Evolutionary conservation across 805 yeast genomes (phyloP), one percentile per base, ranked within the genome.

Genomic region (Candida mattraensis): DNA sequence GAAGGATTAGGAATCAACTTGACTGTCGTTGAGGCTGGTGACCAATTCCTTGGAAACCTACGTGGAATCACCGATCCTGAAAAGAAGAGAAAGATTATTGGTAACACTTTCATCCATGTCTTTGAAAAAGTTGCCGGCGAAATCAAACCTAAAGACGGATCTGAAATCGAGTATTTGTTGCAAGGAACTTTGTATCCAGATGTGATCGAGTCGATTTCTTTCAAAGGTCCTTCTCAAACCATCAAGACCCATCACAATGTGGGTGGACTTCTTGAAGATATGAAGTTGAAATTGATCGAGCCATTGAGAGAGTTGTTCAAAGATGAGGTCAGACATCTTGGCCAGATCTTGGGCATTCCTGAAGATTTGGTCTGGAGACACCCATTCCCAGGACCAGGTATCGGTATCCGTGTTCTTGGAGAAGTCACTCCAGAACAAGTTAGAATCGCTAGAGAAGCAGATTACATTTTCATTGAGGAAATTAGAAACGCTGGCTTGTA

Each of bases 331-430:
- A 87, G 99, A 68, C 86, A 83, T 54, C 73, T 93, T 52, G 99
- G 99, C 68, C 87, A 87, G 71, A 69, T 93, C 35, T 70, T 93
- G 70, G 96, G 96, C 33, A 91, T 93, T 54, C 94, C 97, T 22
- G 93, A 87, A 60, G 98, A 93, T 54, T 76, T 93, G 53, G 98
- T 93, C 51, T 91, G 98, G 98, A 87, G 99, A 76, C 99, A 93
- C 64, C 99, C 99, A 39, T 93, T 93, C 95, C 99, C 99, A 56
- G 99, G 99, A 63, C 99, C 99, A 63, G 99, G 99, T 72, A 85
- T 93, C 61, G 99, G 97, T 53, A 93, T 93, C 64, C 83, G 99
- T 69, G 94, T 93, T 38, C 73, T 93, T 31, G 99, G 99, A 53
- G 98, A 91, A 70, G 98, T 93, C 47, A 86, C 96, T 41, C 84